Conservation (phyloP, 2,329 filamentous ascomycete species). For the Clarireedia monteithiana region DNA sequence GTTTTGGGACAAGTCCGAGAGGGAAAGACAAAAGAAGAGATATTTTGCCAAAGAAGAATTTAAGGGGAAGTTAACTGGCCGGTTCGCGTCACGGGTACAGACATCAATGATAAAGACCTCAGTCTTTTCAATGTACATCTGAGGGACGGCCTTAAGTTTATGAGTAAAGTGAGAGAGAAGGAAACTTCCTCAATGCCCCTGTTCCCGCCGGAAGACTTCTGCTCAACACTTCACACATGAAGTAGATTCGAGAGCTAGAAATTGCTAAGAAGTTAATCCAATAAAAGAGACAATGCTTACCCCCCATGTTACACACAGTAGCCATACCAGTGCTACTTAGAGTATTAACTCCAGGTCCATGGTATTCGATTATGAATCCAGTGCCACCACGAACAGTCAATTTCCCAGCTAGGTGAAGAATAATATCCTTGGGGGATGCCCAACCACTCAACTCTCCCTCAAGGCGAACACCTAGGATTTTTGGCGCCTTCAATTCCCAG, state of each 20-base stretch:
- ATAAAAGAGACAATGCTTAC: background rate
- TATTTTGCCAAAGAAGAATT: no score
- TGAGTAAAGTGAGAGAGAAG: no score
- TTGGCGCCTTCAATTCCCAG: conserved; percentile 95
- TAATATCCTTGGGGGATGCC: conserved; percentile 93
- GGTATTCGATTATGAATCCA: conserved; percentile 90
- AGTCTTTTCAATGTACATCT: no score
- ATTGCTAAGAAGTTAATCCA: background rate
- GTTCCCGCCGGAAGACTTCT: no score
- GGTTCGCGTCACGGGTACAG: no score
- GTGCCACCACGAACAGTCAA: conserved; percentile 92
- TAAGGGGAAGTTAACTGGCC: no score
- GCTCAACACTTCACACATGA: no score
- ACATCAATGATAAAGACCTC: no score
- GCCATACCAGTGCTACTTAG: conserved; percentile 91
- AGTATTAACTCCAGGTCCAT: conserved; percentile 80
- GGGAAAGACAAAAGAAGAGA: no score
- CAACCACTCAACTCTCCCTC: conserved; percentile 80
- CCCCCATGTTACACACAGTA: conserved; percentile 71
- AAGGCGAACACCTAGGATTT: conserved; percentile 77
- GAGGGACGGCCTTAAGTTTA: no score
- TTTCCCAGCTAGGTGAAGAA: conserved; percentile 79
- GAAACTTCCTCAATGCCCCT: no score
- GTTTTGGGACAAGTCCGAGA: background rate
- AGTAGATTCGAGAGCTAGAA: no score